Evolutionary conservation across 2,329 filamentous ascomycete species (phyloP).

Genomic region (Scytalidium lignicola): DNA sequence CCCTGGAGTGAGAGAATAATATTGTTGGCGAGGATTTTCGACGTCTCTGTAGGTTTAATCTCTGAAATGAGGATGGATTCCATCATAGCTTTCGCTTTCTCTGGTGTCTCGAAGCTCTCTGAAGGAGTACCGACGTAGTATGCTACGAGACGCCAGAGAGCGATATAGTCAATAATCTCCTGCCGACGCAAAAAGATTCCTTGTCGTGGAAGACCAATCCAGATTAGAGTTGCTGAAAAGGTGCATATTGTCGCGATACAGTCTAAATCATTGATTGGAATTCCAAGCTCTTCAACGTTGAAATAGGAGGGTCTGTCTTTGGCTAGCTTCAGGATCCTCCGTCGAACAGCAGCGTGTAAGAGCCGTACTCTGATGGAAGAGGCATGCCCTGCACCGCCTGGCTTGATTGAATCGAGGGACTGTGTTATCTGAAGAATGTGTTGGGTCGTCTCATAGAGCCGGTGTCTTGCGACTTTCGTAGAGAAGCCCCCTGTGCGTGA

Average conservation of each 20-base stretch:
- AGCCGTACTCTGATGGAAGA: constrained; percentile 64
- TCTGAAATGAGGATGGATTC: constrained; percentile 64
- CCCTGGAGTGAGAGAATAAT: constrained; percentile 65
- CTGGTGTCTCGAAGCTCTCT: constrained; percentile 50
- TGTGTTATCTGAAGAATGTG: constrained; percentile 68
- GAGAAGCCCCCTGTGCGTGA: constrained; percentile 70
- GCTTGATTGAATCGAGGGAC: constrained; percentile 59
- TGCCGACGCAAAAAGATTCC: constrained; percentile 59
- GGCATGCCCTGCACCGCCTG: constrained; percentile 60
- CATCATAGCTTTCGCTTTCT: constrained; percentile 56
- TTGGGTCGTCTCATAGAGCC: constrained; percentile 69
- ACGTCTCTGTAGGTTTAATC: constrained; percentile 58
- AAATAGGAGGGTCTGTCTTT: constrained; percentile 56
- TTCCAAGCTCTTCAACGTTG: constrained; percentile 50
- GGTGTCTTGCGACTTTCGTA: constrained; percentile 58
- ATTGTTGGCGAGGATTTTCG: constrained; percentile 65
- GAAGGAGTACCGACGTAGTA: constrained; percentile 67
- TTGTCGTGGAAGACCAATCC: constrained; percentile 65
- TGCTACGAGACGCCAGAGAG: constrained; percentile 71
- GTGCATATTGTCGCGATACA: constrained; percentile 65
- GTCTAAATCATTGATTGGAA: constrained; percentile 73
- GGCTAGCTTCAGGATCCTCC: constrained; percentile 57
- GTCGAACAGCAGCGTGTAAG: constrained; percentile 62
- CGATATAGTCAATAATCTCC: constrained; percentile 66
- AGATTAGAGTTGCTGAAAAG: constrained; percentile 65